Evolutionary conservation across 202 grass and related monocot species (phyloP).

Genomic region (Carex sylvatica): DNA sequence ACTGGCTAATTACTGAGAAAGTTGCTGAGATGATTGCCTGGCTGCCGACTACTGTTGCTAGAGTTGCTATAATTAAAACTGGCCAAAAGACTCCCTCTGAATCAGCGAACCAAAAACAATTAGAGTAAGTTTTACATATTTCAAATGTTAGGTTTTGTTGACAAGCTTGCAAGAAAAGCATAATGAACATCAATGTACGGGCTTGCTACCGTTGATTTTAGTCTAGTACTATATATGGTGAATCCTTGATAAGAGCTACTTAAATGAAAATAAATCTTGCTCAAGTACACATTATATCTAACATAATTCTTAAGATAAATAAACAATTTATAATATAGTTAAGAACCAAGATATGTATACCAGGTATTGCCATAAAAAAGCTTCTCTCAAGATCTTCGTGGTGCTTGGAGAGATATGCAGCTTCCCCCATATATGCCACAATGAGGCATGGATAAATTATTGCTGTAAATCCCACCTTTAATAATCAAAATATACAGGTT

Average conservation of each 20-base stretch:
- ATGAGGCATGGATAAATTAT: constrained; percentile 90
- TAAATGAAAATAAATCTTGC: not conserved
- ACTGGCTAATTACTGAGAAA: constrained; percentile 90
- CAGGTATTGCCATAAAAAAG: constrained; percentile 93
- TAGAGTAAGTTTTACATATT: not conserved
- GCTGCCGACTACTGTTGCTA: constrained; percentile 81
- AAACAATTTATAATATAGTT: not conserved
- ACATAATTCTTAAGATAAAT: not conserved
- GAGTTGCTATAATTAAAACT: constrained; percentile 66
- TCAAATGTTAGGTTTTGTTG: not conserved
- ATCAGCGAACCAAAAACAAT: not conserved
- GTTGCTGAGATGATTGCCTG: constrained; percentile 94
- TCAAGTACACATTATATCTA: not conserved
- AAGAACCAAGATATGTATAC: constrained; percentile 35
- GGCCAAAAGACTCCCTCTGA: constrained; percentile 83
- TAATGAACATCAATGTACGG: not conserved
- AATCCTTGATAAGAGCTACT: not conserved
- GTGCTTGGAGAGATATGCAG: constrained; percentile 82
- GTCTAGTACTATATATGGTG: not conserved
- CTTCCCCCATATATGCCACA: constrained; percentile 93
- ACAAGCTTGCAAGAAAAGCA: not conserved
- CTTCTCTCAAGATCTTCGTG: constrained; percentile 78
- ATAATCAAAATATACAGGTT: constrained; percentile 21
- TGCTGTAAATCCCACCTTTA: constrained; percentile 73
- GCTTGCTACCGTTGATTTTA: not conserved